Evolutionary conservation across 2,329 filamentous ascomycete species (phyloP), one percentile per base, ranked within the genome.

Genomic region (Stachybotrys chlorohalonatus): DNA sequence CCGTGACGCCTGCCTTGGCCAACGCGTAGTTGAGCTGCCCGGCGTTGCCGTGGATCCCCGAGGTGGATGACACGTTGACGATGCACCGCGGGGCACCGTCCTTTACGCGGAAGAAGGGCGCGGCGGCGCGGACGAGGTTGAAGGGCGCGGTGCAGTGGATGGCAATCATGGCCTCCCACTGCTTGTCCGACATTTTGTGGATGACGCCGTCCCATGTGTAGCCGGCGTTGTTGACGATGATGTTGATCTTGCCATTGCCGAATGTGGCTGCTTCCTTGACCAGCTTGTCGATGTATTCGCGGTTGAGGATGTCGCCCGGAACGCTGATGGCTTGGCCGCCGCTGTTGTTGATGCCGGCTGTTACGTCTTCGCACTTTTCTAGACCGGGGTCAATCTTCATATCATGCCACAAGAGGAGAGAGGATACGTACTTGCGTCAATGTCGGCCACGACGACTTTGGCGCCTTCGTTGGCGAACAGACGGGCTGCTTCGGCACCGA

Each of bases 181-280:
- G 90, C 75, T 89, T 89, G 76, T 95, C 89, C 15, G 85, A 88
- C 78, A 90, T 93, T 79, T 94, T 95, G 78, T 95, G 89, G 61
- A 95, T 90, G 46, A 95, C 90, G 7, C 87, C 91, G 69, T 96
- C 91, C 89, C 90, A 95, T 1, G 91, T 95, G 73, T 90, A 95
- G 47, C 90, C 90, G 1, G 90, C 91, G 68, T 95, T 95, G 73
- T 95, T 95, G 56, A 95, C 88, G 55, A 95, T 86, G 67, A 94
- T 87, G 70, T 95, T 87, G 58, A 96, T 91, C 77, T 95, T 95
- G 65, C 90, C 90, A 59, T 80, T 76, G 56, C 91, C 91, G 66
- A 95, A 95, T 51, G 85, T 86, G 1, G 89, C 90, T 0, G 90
- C 80, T 65, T 84, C 82, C 66, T 84, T 77, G 31, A 95, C 83